Evolutionary conservation across 805 yeast species (phyloP), one percentile per base, ranked within the genome.

Genomic region (Trichomonascus vanleenenianus): DNA sequence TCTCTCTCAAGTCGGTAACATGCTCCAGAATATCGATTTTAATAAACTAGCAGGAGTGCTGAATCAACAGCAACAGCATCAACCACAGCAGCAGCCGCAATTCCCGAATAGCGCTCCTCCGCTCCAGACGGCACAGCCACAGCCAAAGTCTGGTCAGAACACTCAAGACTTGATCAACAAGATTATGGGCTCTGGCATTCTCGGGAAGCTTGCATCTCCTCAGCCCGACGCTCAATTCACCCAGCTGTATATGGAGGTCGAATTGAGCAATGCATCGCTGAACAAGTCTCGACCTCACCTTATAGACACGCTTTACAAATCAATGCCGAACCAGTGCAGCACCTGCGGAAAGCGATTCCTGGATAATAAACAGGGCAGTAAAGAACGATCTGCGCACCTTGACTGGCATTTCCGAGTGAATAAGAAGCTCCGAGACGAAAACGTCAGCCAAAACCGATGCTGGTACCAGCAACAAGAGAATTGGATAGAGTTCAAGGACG

Each of bases 381-480:
- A 64, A 4, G 64, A 66, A 40, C 75, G 75, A 48, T 76, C 81
- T 43, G 71, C 76, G 14, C 98, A 93, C 64, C 67, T 87, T 53
- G 98, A 91, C 63, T 91, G 97, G 97, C 97, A 91, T 68, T 88
- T 87, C 69, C 76, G 97, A 56, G 83, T 86, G 38, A 91, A 87
- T 63, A 86, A 85, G 60, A 81, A 83, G 56, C 69, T 85, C 40
- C 76, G 78, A 39, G 71, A 67, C 27, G 61, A 60, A 31, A 56
- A 59, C 7, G 60, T 71, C 6, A 66, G 70, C 30, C 89, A 85
- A 59, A 81, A 85, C 36, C 70, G 97, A 56, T 75, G 80, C 54
- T 89, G 95, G 95, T 89, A 80, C 61, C 65, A 88, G 49, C 79
- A 78, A 50, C 83, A 78, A 50, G 69, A 72, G 19, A 79, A 79